Evolutionary conservation across 495 filamentous ascomycete genomes (phyloP), one percentile per base, ranked within the genome.

Genomic region (Podospora didyma): DNA sequence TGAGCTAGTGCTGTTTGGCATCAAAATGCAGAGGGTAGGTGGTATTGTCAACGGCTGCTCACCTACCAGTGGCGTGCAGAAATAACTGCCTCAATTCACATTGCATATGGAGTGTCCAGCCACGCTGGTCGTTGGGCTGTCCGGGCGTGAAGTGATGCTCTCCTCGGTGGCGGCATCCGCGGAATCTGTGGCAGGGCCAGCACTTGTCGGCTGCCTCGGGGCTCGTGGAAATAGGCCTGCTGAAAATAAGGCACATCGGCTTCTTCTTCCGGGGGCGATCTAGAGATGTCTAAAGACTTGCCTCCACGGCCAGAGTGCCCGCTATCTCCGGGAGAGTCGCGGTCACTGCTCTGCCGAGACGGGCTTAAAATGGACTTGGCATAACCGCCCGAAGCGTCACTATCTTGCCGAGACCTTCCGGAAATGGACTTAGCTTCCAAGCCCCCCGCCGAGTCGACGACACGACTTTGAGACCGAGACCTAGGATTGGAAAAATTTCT

Each of bases 11-110:
- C n/a, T 4, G 14, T 7, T 14, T 42, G n/a, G 12, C 12, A 4
- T 31, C 9, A 14, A 42, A 16, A 10, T 7, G 39, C n/a, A 42
- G 7, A 10, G 1, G 39, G 39, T 14, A 42, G 39, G n/a, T 42
- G n/a, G 39, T 14, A 42, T 42, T 17, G 14, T 17, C 14, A 17
- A 42, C 12, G 10, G 12, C 12, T 16, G 14, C 14, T 14, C 39
- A 42, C 12, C 14, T 16, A 7, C 5, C n/a, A 5, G 39, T 42
- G 4, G 9, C 12, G 39, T 7, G 34, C 34, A 37, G 9, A 10
- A 21, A 24, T 16, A 24, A 22, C 11, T 35, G 1, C 6, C 11
- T 76, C 74, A 31, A 0, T 48, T 53, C 22, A 58, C 49, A 58
- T 53, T 12, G 56, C 56, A 34, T 58, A 49, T 17, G 56, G 56